phyloP scores from a whole-genome alignment of 768 basidiomycete genomes.

The Suillus weaverae region DNA sequence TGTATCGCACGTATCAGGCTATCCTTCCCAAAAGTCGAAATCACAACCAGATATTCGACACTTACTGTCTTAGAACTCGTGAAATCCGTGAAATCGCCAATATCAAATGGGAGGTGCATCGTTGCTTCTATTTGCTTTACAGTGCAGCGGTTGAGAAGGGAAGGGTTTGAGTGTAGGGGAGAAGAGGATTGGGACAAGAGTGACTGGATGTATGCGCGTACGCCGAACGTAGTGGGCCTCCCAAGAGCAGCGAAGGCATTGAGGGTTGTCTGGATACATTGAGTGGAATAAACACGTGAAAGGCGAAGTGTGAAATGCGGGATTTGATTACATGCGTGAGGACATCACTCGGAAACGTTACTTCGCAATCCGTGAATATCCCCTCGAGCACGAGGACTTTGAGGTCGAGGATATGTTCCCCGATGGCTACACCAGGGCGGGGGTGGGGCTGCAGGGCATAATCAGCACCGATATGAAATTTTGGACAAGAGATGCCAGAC shows the following conservation, averaged over 20 bases:
- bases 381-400: neutral
- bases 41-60: neutral
- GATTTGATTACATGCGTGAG: neutral
- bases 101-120: constrained; percentile 7
- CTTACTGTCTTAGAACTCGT: constrained; percentile 5
- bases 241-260: constrained; percentile 8
- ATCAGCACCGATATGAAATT: neutral
- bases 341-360: constrained; percentile 2
- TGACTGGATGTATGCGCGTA: constrained; percentile 4
- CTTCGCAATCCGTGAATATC: neutral
- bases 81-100: constrained; percentile 9
- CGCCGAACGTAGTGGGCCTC: neutral
- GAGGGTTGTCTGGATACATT: constrained; percentile 2
- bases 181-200: neutral
- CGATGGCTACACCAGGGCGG: constrained; percentile 5
- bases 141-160: neutral
- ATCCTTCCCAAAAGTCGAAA: neutral
- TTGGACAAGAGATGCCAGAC: neutral
- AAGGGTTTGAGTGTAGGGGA: neutral
- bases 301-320: neutral
- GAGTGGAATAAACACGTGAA: neutral
- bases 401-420: constrained; percentile 7
- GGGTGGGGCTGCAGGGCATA: neutral
- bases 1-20: neutral
- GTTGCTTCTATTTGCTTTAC: constrained; percentile 1